A percentile compares a stretch with the other conserved stretches of the same genome.
phyloP scores from a whole-genome alignment of 768 basidiomycete genomes.

The Terana coerulea region DNA sequence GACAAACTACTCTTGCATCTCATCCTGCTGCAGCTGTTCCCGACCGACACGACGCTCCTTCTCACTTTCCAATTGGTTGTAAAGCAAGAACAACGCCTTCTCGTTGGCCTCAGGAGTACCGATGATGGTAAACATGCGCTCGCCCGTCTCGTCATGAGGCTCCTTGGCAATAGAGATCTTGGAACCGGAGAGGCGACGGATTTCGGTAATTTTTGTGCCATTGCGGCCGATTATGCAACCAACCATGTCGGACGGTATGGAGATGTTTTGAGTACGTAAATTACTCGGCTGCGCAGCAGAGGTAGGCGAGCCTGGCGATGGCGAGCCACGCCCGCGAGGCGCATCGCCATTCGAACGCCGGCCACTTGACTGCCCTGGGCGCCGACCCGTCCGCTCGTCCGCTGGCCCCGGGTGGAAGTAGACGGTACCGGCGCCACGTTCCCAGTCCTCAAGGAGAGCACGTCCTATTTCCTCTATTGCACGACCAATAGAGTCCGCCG shows the following conservation, averaged over 20 bases:
- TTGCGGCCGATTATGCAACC: slow-evolving; percentile 94
- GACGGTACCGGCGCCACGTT: slow-evolving; percentile 89
- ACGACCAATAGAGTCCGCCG: slow-evolving; percentile 86
- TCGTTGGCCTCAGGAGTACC: slow-evolving; percentile 96
- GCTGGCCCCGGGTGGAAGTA: slow-evolving; percentile 92
- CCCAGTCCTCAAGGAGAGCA: slow-evolving; percentile 95
- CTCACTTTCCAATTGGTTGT: slow-evolving; percentile 95
- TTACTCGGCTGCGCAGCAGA: slow-evolving; percentile 52
- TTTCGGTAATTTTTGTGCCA: slow-evolving; percentile 98
- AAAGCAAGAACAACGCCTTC: slow-evolving; percentile 94
- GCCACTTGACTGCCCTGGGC: slow-evolving; percentile 40
- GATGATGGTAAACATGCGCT: slow-evolving; percentile 99
- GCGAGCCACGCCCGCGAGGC: slow-evolving; percentile 42
- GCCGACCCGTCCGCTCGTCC: slow-evolving; percentile 64
- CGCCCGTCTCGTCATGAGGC: slow-evolving; percentile 98
- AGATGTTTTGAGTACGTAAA: slow-evolving; percentile 97
- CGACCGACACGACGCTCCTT: slow-evolving; percentile 90
- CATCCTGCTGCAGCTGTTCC: slow-evolving; percentile 75
- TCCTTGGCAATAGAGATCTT: slow-evolving; percentile 99
- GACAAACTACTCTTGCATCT: slow-evolving; percentile 36
- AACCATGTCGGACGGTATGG: slow-evolving; percentile 99
- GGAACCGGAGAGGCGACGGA: slow-evolving; percentile 94
- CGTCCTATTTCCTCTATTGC: slow-evolving; percentile 96
- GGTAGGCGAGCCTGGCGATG: slow-evolving; percentile 48
- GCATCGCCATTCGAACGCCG: slow-evolving; percentile 68